Evolutionary conservation across 2,329 filamentous ascomycete genomes (phyloP), one percentile per base, ranked within the genome.

Genomic region (Ophiostoma ips): DNA sequence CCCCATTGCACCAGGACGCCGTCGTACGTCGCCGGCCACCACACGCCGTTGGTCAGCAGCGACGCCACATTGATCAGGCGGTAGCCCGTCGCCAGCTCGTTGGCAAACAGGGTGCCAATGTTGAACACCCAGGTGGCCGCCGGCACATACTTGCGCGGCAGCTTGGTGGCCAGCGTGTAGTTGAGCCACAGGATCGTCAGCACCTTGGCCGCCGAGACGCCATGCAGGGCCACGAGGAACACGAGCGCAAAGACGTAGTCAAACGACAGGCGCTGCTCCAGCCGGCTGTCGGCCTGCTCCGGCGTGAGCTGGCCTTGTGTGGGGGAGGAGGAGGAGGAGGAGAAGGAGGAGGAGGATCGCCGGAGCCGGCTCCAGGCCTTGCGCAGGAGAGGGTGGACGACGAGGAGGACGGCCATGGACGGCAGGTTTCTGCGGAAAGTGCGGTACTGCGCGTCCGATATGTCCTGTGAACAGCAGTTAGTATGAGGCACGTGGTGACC

Each of bases 51-150:
- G 12, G 52, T 35, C 36, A 84, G 61, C 44, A 74, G 63, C 40
- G 66, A 64, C 2, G 81, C 78, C 5, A 94, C 71, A 19, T 71
- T 69, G 13, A 73, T 75, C 55, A 87, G 83, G 40, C 63, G 79
- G 62, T 94, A 98, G 3, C 92, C 92, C 45, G 75, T 68, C 48
- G 72, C 80, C 6, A 95, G 67, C 64, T 98, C 92, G 61, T 98
- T 98, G 49, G 87, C 81, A 61, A 98, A 96, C 34, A 98, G 69
- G 5, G 81, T 83, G 24, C 72, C 74, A 50, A 98, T 77, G 59
- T 95, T 95, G 71, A 95, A 96, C 3, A 79, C 64, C 92, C 94
- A 98, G 0, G 90, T 94, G 8, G 76, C 80, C 3, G 70, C 69
- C 0, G 89, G 88, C 1, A 95, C 70, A 56, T 82, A 83, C 28